Conservation (phyloP, 2,329 filamentous ascomycete genomes). For the Penicillium glabrum region DNA sequence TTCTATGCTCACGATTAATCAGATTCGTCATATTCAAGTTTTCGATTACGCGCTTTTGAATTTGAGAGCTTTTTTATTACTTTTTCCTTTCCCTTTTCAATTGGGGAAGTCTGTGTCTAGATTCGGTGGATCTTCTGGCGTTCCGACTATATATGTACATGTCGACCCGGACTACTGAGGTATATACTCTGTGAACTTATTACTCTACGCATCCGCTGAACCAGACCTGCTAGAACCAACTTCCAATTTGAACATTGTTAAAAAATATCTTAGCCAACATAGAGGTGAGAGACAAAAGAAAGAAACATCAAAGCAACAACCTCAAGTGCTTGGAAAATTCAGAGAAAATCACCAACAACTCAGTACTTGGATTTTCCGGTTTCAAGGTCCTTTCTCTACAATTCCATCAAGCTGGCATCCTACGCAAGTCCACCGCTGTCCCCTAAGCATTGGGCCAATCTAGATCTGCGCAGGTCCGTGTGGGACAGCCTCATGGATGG, state of each 20-base stretch:
- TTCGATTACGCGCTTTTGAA: not conserved
- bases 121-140: not conserved
- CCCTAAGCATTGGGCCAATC: slow-evolving; percentile 61
- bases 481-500: slow-evolving; percentile 70
- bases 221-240: not conserved
- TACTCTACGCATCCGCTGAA: not conserved
- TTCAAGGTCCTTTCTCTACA: not conserved
- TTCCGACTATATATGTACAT: not conserved
- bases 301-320: not conserved
- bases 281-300: not conserved
- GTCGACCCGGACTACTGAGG: not conserved
- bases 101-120: not conserved
- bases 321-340: no score
- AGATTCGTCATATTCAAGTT: slow-evolving; percentile 18
- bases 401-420: slow-evolving; percentile 62
- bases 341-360: not conserved
- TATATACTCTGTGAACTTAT: not conserved
- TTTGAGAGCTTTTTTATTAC: not conserved
- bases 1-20: slow-evolving; percentile 4
- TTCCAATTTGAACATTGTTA: not conserved
- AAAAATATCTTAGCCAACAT: not conserved
- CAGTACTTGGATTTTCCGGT: no score
- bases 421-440: slow-evolving; percentile 63
- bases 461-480: slow-evolving; percentile 58
- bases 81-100: not conserved